Conservation (phyloP, 352 stramenopile genomes). For the Phytophthora cryptogea region DNA sequence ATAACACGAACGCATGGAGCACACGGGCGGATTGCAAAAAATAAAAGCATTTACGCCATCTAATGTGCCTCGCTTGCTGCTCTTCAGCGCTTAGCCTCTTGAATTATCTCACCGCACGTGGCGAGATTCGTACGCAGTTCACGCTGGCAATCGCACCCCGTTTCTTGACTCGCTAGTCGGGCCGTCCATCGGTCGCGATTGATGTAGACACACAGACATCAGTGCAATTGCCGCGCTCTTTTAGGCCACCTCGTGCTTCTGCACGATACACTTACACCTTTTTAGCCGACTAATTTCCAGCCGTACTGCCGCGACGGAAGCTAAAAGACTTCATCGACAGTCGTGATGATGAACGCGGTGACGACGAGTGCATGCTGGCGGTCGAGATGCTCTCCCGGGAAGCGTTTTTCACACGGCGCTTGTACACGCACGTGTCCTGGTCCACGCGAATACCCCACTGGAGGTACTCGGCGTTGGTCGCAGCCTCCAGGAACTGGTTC, state of each 20-base stretch:
- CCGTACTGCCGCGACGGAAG: conserved; percentile 66
- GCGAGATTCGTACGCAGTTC: conserved; percentile 21
- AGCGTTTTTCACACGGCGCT: conserved; percentile 63
- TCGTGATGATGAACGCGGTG: conserved; percentile 59
- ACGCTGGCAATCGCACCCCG: conserved; percentile 16
- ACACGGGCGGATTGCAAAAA: conserved; percentile 4
- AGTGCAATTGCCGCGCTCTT: conserved; percentile 23
- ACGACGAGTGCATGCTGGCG: conserved; percentile 53
- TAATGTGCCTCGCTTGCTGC: conserved; percentile 34
- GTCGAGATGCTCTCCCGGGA: conserved; percentile 51
- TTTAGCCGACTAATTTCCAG: conserved; percentile 45
- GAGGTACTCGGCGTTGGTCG: conserved; percentile 72
- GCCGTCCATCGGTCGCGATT: conserved; percentile 9
- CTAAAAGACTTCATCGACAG: conserved; percentile 76
- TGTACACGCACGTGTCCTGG: conserved; percentile 77
- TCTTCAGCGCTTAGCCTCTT: conserved; percentile 23
- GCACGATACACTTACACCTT: conserved; percentile 36
- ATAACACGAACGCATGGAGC: neutral
- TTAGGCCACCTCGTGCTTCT: conserved; percentile 23
- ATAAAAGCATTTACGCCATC: conserved; percentile 40
- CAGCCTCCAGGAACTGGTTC: conserved; percentile 78
- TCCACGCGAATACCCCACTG: conserved; percentile 80
- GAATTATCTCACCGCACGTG: conserved; percentile 11
- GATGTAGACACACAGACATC: conserved; percentile 7
- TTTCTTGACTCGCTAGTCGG: conserved; percentile 29